Conservation (phyloP, 306 rosid genomes). For the Sphenostylis stenocarpa region DNA sequence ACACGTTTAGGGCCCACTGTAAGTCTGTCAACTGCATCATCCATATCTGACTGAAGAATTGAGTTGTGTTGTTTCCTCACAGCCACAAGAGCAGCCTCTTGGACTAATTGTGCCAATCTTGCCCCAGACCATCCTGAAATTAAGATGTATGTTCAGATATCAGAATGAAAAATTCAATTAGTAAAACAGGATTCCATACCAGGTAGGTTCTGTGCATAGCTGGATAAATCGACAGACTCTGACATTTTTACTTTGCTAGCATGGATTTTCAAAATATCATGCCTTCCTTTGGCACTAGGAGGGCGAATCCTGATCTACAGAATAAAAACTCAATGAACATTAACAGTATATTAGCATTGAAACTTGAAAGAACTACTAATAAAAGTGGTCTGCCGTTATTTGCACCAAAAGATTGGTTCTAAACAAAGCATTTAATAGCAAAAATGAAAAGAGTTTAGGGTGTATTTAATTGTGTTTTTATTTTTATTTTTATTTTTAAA, state of each 20-base stretch:
- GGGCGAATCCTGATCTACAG: conserved; percentile 82
- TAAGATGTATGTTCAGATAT: conserved; percentile 32
- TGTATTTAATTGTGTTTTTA: not conserved
- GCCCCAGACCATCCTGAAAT: conserved; percentile 95
- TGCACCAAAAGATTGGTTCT: not conserved
- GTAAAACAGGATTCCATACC: conserved; percentile 48
- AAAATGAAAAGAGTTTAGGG: conserved; percentile 21
- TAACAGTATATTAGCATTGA: conserved; percentile 23
- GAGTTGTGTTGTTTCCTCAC: conserved; percentile 85
- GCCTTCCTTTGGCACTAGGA: conserved; percentile 88
- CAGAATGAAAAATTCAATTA: conserved; percentile 18
- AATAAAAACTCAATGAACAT: conserved; percentile 36
- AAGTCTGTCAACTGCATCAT: conserved; percentile 95
- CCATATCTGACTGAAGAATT: conserved; percentile 86
- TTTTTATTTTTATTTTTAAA: not conserved
- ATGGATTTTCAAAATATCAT: conserved; percentile 87
- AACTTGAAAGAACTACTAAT: conserved; percentile 29
- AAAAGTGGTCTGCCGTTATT: not conserved
- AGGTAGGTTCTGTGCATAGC: conserved; percentile 89
- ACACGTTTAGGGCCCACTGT: conserved; percentile 88
- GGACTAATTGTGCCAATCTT: conserved; percentile 89
- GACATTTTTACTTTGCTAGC: conserved; percentile 93
- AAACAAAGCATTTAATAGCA: conserved; percentile 25
- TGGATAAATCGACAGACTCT: conserved; percentile 77
- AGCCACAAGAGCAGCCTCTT: conserved; percentile 99